Evolutionary conservation across 2,329 filamentous ascomycete genomes (phyloP).

Genomic region (Didymella pinodella): DNA sequence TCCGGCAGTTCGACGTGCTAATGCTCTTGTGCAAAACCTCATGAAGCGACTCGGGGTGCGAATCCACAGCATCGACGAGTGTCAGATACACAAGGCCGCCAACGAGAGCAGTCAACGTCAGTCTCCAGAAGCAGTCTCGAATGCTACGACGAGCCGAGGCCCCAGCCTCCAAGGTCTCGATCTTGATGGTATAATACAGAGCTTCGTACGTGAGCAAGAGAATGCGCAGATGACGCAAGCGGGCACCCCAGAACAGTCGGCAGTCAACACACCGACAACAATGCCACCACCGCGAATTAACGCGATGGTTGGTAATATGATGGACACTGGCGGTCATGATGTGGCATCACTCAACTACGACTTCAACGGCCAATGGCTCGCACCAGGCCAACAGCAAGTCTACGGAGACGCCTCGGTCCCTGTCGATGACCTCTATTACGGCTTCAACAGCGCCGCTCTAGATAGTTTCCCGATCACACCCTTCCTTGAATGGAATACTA

Average conservation of each 20-base stretch:
- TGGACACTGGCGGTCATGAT: conserved; percentile 6
- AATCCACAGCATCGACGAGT: conserved; percentile 26
- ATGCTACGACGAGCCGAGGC: conserved; percentile 24
- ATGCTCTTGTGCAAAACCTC: conserved; percentile 56
- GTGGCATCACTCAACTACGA: conserved; percentile 17
- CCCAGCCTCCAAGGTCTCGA: conserved; percentile 48
- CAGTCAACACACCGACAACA: conserved; percentile 13
- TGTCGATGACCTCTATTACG: conserved; percentile 37
- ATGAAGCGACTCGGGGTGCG: conserved; percentile 55
- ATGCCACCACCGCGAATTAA: conserved; percentile 9
- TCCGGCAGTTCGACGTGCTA: conserved; percentile 58
- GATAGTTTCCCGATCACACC: conserved; percentile 33
- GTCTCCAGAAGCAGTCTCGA: conserved; percentile 10
- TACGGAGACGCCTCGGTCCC: conserved; percentile 27
- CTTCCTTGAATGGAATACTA: conserved; percentile 26
- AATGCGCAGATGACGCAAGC: conserved; percentile 22
- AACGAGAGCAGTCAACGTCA: conserved; percentile 15
- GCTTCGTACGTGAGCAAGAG: conserved; percentile 50
- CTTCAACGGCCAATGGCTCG: conserved; percentile 22
- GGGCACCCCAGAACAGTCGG: conserved; percentile 11
- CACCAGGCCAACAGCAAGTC: conserved; percentile 22
- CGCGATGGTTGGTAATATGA: background rate
- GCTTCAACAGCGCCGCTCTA: conserved; percentile 38
- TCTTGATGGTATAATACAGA: conserved; percentile 55
- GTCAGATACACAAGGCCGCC: conserved; percentile 27